phyloP scores from a whole-genome alignment of 148 eudicot species.

The Chenopodium suecicum region DNA sequence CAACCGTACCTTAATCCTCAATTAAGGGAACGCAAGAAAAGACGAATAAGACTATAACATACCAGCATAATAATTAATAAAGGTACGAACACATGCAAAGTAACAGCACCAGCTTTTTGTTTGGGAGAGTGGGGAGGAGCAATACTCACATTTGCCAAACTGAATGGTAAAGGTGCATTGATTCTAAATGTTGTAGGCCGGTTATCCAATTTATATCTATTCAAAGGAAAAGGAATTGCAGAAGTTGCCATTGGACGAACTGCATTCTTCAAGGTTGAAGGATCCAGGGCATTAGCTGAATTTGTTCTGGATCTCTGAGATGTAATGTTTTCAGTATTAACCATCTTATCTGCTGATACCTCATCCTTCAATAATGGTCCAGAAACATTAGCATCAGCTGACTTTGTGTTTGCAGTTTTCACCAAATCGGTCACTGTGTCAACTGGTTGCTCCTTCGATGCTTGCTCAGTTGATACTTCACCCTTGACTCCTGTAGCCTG shows the following conservation, averaged over 20 bases:
- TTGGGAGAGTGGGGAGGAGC: background rate
- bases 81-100: background rate
- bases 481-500: constrained; percentile 66
- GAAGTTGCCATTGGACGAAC: constrained; percentile 50
- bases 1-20: background rate
- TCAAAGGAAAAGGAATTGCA: constrained; percentile 46
- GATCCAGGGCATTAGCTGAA: constrained; percentile 33
- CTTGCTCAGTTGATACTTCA: constrained; percentile 49
- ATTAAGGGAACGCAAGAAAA: background rate
- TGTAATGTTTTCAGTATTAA: constrained; percentile 32
- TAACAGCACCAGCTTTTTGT: background rate
- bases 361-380: constrained; percentile 40
- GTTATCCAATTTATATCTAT: constrained; percentile 84
- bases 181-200: constrained; percentile 74
- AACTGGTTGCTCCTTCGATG: constrained; percentile 51
- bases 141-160: constrained; percentile 67
- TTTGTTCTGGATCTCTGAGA: constrained; percentile 33
- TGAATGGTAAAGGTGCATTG: constrained; percentile 62
- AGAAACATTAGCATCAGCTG: constrained; percentile 34
- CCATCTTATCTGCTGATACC: constrained; percentile 31
- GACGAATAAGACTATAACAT: background rate
- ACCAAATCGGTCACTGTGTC: constrained; percentile 37
- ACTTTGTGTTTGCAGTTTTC: constrained; percentile 36
- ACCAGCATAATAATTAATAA: background rate
- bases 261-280: constrained; percentile 46